Conservation (phyloP, 116 monocot genomes). For the Dioscorea cayenensis region DNA sequence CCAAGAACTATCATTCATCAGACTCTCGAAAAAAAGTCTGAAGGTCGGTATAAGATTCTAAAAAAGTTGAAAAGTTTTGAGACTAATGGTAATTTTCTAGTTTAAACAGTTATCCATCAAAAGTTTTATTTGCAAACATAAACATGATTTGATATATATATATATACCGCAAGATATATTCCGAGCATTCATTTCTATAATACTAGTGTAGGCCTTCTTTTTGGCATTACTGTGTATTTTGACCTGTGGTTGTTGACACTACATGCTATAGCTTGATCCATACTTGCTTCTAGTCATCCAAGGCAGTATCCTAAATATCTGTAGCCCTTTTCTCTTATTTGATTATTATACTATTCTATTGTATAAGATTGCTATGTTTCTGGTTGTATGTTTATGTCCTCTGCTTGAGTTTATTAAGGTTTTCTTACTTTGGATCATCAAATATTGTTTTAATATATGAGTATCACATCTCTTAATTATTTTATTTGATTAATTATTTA, state of each 20-base stretch:
- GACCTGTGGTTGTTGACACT: conserved; percentile 12
- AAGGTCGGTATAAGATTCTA: no score
- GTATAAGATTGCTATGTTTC: background rate
- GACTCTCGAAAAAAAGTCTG: no score
- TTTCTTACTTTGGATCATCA: background rate
- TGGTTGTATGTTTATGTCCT: no score
- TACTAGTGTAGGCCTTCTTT: background rate
- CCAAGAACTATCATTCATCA: no score
- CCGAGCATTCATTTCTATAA: background rate
- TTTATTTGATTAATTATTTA: conserved; percentile 16
- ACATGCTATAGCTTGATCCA: conserved; percentile 62
- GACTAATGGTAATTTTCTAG: no score
- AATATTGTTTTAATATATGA: background rate
- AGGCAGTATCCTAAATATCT: conserved; percentile 83
- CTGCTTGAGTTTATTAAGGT: background rate
- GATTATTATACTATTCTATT: background rate
- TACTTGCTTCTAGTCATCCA: conserved; percentile 94
- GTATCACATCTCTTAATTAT: background rate
- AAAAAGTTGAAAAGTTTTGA: no score
- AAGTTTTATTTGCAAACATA: no score
- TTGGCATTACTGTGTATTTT: background rate
- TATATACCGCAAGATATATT: conserved; percentile 36
- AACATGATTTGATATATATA: no score
- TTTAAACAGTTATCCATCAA: no score
- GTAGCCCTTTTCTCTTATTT: background rate